Evolutionary conservation across 2,329 filamentous ascomycete species (phyloP).

Genomic region (Zymoseptoria ardabiliae): DNA sequence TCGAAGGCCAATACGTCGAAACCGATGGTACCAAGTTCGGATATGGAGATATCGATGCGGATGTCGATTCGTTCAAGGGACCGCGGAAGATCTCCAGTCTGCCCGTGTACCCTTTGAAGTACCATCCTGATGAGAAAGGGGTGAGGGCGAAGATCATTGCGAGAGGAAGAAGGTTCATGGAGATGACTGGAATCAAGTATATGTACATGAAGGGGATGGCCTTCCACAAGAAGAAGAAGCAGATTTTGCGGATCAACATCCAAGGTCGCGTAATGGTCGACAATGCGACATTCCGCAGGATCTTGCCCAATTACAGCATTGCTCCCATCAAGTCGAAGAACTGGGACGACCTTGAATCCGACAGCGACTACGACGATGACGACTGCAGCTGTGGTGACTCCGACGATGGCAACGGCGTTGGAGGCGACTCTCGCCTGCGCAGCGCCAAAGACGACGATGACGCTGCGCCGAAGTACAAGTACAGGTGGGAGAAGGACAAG

Average conservation of each 20-base stretch:
- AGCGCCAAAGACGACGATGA: constrained; percentile 46
- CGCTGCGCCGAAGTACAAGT: constrained; percentile 31
- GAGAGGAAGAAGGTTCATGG: constrained; percentile 76
- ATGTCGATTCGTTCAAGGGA: constrained; percentile 70
- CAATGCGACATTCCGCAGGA: constrained; percentile 69
- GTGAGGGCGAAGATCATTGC: constrained; percentile 63
- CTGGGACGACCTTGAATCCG: constrained; percentile 45
- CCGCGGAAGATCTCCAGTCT: constrained; percentile 75
- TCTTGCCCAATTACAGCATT: constrained; percentile 79
- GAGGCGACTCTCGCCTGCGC: constrained; percentile 42
- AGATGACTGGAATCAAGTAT: constrained; percentile 76
- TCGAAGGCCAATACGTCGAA: constrained; percentile 75
- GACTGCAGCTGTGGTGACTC: constrained; percentile 32
- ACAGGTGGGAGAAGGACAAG: constrained; percentile 41
- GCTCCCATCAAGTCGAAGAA: constrained; percentile 62
- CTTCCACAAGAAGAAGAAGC: constrained; percentile 73
- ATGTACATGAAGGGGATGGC: constrained; percentile 76
- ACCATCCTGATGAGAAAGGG: constrained; percentile 64
- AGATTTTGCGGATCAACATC: constrained; percentile 71
- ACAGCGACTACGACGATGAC: constrained; percentile 42
- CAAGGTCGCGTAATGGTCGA: constrained; percentile 87
- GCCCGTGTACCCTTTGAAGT: constrained; percentile 67
- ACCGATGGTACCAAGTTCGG: constrained; percentile 85
- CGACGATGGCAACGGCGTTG: constrained; percentile 36
- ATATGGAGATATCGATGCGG: constrained; percentile 60